These are phyloP conservation scores for Chenopodium quinoa DNA, from an alignment of 148 eudicot species.

Conservation along the genomic window DNA sequence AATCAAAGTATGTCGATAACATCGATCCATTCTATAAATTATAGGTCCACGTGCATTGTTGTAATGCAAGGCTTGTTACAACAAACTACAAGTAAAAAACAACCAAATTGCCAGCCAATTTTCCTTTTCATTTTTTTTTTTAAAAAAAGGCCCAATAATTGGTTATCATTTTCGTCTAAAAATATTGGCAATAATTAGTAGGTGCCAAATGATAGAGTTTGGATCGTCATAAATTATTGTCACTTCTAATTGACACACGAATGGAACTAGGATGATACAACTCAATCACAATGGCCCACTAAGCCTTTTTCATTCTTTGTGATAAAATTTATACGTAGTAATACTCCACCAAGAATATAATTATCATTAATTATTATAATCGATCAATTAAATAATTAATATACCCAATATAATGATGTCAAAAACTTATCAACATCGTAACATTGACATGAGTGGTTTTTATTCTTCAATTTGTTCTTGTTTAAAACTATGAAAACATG, in stretches of 20 bases:
- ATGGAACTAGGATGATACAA: not conserved
- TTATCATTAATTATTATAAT: not conserved
- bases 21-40: not conserved
- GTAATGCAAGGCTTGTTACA: conserved; percentile 2
- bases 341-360: not conserved
- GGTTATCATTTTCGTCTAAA: not conserved
- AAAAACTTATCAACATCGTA: conserved; percentile 1
- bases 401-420: conserved; percentile 10
- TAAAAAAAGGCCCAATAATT: conserved; percentile 16
- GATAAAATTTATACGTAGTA: not conserved
- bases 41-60: conserved; percentile 19
- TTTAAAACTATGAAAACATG: not conserved
- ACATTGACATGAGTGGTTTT: conserved; percentile 10
- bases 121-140: not conserved
- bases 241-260: conserved; percentile 25
- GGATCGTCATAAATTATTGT: not conserved
- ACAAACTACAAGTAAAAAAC: not conserved
- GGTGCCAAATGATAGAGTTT: conserved; percentile 17
- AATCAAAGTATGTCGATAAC: not conserved
- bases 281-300: not conserved
- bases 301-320: conserved; percentile 7
- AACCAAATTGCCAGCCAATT: not conserved
- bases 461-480: not conserved
- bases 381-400: too few species aligned
- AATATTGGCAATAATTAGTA: conserved; percentile 16